Base-by-base conservation (phyloP, 306 rosid species). In the Cyamopsis tetragonoloba region DNA sequence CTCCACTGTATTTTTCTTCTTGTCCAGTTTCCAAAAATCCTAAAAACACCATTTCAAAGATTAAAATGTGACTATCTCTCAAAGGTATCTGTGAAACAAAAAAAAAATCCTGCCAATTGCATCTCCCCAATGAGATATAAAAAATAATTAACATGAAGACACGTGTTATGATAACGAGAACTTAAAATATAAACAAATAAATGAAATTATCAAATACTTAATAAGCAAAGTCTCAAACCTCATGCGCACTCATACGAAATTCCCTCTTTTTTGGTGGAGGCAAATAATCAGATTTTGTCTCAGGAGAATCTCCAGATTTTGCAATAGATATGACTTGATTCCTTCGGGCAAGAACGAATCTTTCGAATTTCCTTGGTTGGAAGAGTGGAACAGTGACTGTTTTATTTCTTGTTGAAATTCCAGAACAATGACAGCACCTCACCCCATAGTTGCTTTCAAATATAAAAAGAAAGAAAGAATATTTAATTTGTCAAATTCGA, bases 161-260 rank as follows among this genome's bases (percentile, higher is more conserved):
- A 53, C 24, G n/a, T 48, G 13, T 51, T 17, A 55, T 7, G 20
- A 44, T 17, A n/a, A 14, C 4, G 46, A 61, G 35, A 2, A 30
- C 32, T 27, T 49, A 11, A 15, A 32, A 34, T 34, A 1, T 12
- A 17, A 17, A 51, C 22, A 51, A 62, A 35, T 59, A 28, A 6
- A 77, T 30, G 19, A 57, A 48, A 60, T 6, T 23, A 18, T 35
- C 34, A 39, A 22, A 20, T 11, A 32, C 23, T 71, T 51, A 23
- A 35, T 19, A 72, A 28, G 41, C 32, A 57, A 60, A 59, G 63
- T 58, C 14, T 47, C 78, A 84, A 75, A 89, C 98, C 98, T 93
- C 98, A 11, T 82, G 91, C 18, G 87, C 97, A 76, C 96, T 93
- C 98, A 93, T 89, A 76, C 64, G 81, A 78, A 93, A 93, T 31